phyloP scores from a whole-genome alignment of 768 basidiomycete genomes.

The Tricholoma matsutake region DNA sequence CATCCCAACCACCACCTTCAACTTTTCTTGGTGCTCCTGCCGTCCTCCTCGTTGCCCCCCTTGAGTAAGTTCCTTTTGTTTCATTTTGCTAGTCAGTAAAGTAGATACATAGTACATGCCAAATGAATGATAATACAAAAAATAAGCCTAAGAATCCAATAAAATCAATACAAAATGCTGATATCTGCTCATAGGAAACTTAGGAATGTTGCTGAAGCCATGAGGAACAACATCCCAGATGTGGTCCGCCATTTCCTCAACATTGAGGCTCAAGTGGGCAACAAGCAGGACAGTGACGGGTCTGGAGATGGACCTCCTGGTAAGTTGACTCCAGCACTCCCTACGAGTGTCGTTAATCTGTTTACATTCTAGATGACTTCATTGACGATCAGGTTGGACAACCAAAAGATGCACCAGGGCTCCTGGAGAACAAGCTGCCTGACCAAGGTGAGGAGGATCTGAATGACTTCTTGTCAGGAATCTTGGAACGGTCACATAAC shows the following conservation, averaged over 20 bases:
- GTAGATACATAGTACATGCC: background rate
- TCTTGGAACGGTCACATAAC: conserved; percentile 1
- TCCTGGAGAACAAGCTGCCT: background rate
- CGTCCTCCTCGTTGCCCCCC: background rate
- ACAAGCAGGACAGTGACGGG: background rate
- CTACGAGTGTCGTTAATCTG: too few relatives aligned
- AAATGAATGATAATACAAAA: conserved; percentile 1
- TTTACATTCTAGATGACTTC: conserved; percentile 1
- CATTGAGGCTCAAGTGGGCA: conserved; percentile 1
- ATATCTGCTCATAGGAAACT: background rate
- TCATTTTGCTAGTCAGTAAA: background rate
- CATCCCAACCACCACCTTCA: background rate
- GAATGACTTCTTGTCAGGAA: background rate
- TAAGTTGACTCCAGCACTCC: background rate
- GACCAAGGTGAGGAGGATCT: background rate
- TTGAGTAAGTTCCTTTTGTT: background rate
- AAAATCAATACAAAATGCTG: background rate
- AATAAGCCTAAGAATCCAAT: background rate
- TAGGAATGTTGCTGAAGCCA: conserved; percentile 1
- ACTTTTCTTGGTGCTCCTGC: background rate
- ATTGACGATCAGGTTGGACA: conserved; percentile 2
- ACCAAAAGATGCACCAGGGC: background rate
- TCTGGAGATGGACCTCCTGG: background rate
- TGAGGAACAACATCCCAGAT: background rate
- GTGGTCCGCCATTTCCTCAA: background rate